Conservation (phyloP, 306 rosid genomes). For the Medicago truncatula region DNA sequence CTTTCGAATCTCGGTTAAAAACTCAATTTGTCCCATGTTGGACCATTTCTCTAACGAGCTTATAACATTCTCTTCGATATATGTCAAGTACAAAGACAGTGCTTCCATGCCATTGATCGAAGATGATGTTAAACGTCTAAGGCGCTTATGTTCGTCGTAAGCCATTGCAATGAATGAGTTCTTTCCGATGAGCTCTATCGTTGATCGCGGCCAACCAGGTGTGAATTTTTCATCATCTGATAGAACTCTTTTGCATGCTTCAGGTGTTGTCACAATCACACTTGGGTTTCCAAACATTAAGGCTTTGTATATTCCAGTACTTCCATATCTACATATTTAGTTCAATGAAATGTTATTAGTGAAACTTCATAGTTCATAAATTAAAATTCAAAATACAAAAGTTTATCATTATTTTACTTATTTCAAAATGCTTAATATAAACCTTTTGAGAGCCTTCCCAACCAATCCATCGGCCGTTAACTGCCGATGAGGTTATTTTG, state of each 20-base stretch:
- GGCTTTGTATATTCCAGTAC: slow-evolving; percentile 74
- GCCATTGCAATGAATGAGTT: slow-evolving; percentile 73
- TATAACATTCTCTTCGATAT: slow-evolving; percentile 61
- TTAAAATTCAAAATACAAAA: neutral
- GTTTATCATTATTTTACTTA: no score
- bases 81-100: slow-evolving; percentile 62
- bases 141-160: slow-evolving; percentile 82
- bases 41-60: slow-evolving; percentile 78
- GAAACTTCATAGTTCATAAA: neutral
- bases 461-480: no score
- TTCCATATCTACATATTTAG: slow-evolving; percentile 61
- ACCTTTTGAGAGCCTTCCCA: no score
- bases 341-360: neutral
- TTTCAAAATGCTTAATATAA: no score
- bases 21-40: slow-evolving; percentile 67
- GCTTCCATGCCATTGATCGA: slow-evolving; percentile 88
- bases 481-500: no score
- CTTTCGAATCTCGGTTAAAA: slow-evolving; percentile 66
- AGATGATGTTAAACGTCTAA: slow-evolving; percentile 74
- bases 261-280: slow-evolving; percentile 75
- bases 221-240: slow-evolving; percentile 76
- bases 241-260: slow-evolving; percentile 68
- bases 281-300: slow-evolving; percentile 88
- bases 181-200: slow-evolving; percentile 75
- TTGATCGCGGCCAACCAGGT: slow-evolving; percentile 83